Base-by-base conservation (phyloP, 2,329 filamentous ascomycete genomes). In the Fusarium sp. region DNA sequence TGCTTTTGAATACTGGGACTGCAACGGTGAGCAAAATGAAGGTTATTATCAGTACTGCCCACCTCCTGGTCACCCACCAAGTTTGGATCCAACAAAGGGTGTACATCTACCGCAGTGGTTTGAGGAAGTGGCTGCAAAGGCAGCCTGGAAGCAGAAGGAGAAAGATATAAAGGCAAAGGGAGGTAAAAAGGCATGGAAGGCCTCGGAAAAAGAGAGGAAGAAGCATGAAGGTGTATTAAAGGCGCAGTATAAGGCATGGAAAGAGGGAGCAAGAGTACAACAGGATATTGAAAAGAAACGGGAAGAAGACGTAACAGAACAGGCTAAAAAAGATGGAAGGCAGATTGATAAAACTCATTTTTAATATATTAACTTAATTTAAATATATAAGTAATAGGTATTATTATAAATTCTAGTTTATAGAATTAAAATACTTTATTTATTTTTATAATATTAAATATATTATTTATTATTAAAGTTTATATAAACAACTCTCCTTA, bases 21-120 rank as follows among this genome's bases (percentile, higher is more conserved):
- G 42, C 26, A 1, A 45, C 6, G 42, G 24, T 9, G 14, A 1
- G 12, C 3, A 44, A 26, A 12, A 44, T 24, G 0, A 11, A 7
- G 1, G 4, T 13, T 12, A 5, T 13, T 12, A 18, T 4, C 8
- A 0, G 16, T 20, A 26, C 18, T 45, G 42, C 15, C 42, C 42
- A 28, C 42, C 42, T 28, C 26, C 8, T 15, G 42, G 42, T 5
- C 3, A 28, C 13, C 42, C 42, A 20, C 44, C 6, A 14, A 28
- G 28, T 7, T 28, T 45, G 13, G 0, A 15, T 28, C 8, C 0
- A 14, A 8, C 6, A 9, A 4, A 9, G 10, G 12, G 24, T 20
- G n/a, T n/a, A n/a, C 12, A 1, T 28, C 7, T 13, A 45, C 42
- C 16, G 5, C 41, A 44, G 16, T 6, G 7, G 24, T 13, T 5